phyloP scores from a whole-genome alignment of 148 eudicot genomes.

The Rhododendron ferrugineum region DNA sequence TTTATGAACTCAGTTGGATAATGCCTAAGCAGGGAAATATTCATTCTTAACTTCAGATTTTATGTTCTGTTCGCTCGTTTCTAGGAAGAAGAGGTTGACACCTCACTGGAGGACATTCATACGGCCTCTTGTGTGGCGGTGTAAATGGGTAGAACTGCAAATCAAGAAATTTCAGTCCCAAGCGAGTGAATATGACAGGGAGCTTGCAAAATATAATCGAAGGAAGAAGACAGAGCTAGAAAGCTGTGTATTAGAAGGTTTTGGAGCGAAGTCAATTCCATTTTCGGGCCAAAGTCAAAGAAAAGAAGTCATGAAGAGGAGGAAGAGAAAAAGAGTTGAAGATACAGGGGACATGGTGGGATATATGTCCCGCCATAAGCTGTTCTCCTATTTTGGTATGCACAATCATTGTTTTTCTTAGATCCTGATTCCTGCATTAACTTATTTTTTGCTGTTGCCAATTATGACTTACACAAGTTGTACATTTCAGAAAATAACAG shows the following conservation, averaged over 20 bases:
- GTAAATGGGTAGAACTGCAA: slow-evolving; percentile 75
- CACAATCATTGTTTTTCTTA: background rate
- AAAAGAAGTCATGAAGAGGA: slow-evolving; percentile 45
- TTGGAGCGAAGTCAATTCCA: slow-evolving; percentile 42
- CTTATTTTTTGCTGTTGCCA: background rate
- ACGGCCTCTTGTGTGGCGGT: slow-evolving; percentile 70
- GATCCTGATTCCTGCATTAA: background rate
- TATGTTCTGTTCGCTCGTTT: background rate
- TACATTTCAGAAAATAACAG: slow-evolving; percentile 53
- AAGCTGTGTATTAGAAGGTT: slow-evolving; percentile 31
- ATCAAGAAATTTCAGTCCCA: slow-evolving; percentile 41
- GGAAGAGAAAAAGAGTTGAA: slow-evolving; percentile 66
- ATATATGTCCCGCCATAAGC: slow-evolving; percentile 47
- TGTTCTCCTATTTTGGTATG: slow-evolving; percentile 63
- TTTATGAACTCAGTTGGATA: background rate
- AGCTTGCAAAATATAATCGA: slow-evolving; percentile 35
- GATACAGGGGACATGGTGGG: slow-evolving; percentile 41
- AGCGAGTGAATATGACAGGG: slow-evolving; percentile 45
- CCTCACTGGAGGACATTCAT: slow-evolving; percentile 64
- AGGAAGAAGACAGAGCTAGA: slow-evolving; percentile 33
- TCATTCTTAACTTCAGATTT: background rate
- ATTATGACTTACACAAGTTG: slow-evolving; percentile 8
- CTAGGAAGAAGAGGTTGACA: slow-evolving; percentile 64
- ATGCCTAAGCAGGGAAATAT: background rate
- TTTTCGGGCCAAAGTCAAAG: slow-evolving; percentile 26